These are phyloP conservation scores for Hymenoscyphus repandus DNA, from an alignment of 2,329 filamentous ascomycete genomes.

Conservation along the genomic window DNA sequence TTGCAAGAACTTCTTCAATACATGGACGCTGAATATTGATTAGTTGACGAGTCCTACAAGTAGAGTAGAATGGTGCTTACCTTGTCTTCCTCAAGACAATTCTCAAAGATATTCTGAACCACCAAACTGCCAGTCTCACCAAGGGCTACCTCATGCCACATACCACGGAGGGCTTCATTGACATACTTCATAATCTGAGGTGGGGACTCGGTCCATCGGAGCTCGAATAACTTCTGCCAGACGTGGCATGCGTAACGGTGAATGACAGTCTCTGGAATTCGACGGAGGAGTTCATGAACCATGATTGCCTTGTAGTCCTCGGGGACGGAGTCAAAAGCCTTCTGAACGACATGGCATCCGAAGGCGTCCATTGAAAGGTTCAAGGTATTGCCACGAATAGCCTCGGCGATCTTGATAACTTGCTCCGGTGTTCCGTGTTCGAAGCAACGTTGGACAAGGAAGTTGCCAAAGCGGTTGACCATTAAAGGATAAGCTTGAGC, in stretches of 20 bases:
- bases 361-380: slow-evolving; percentile 98
- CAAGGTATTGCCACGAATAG: slow-evolving; percentile 89
- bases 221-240: slow-evolving; percentile 98
- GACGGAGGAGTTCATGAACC: slow-evolving; percentile 94
- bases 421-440: slow-evolving; percentile 96
- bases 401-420: slow-evolving; percentile 87
- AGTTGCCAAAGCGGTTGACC: slow-evolving; percentile 98
- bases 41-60: slow-evolving; percentile 10
- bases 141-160: slow-evolving; percentile 98
- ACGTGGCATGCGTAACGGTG: slow-evolving; percentile 98
- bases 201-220: slow-evolving; percentile 90
- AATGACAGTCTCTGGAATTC: slow-evolving; percentile 96
- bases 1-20: slow-evolving; percentile 90
- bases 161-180: slow-evolving; percentile 87
- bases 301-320: slow-evolving; percentile 98
- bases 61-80: slow-evolving; percentile 41
- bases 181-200: slow-evolving; percentile 99
- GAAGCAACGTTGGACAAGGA: slow-evolving; percentile 96
- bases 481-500: slow-evolving; percentile 91
- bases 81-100: slow-evolving; percentile 98
- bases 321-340: slow-evolving; percentile 95
- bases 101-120: slow-evolving; percentile 99
- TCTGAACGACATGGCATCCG: slow-evolving; percentile 96
- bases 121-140: slow-evolving; percentile 97
- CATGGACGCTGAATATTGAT: slow-evolving; percentile 70